These are phyloP conservation scores for Sclerotinia minor DNA, from an alignment of 2,329 filamentous ascomycete species.

Conservation along the genomic window DNA sequence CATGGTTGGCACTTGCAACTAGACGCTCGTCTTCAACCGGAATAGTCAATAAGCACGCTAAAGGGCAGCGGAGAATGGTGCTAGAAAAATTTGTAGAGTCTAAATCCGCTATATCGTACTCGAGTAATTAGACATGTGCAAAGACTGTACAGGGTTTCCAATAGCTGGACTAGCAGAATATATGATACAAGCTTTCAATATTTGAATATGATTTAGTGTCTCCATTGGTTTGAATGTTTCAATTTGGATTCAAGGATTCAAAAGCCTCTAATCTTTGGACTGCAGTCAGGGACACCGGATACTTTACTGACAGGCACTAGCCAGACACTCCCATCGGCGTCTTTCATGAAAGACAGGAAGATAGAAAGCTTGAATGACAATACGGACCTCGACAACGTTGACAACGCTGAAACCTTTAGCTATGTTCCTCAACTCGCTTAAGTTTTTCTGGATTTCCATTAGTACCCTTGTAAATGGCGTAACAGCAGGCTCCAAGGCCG, in stretches of 20 bases:
- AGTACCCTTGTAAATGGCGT: slow-evolving; percentile 14
- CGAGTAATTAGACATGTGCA: no score
- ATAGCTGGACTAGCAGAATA: no score
- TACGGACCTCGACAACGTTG: slow-evolving; percentile 16
- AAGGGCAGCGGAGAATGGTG: not conserved
- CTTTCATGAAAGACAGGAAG: not conserved
- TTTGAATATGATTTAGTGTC: no score
- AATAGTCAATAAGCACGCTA: not conserved
- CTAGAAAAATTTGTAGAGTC: not conserved
- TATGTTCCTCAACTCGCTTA: slow-evolving; percentile 7
- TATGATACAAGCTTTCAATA: no score
- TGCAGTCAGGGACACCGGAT: no score
- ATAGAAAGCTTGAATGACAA: not conserved
- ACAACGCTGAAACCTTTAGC: slow-evolving; percentile 7
- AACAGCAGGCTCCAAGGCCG: not conserved
- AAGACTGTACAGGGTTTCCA: no score
- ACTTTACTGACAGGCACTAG: not conserved
- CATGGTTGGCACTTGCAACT: not conserved
- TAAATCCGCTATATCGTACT: not conserved
- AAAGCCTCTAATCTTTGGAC: no score
- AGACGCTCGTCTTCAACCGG: not conserved
- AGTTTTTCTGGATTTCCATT: slow-evolving; percentile 8
- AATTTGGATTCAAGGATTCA: not conserved
- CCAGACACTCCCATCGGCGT: not conserved
- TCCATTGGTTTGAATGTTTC: no score